Percentiles rank a stretch among this genome's conserved stretches.
Conservation (phyloP, 306 rosid genomes). For the Glycyrrhiza uralensis region DNA sequence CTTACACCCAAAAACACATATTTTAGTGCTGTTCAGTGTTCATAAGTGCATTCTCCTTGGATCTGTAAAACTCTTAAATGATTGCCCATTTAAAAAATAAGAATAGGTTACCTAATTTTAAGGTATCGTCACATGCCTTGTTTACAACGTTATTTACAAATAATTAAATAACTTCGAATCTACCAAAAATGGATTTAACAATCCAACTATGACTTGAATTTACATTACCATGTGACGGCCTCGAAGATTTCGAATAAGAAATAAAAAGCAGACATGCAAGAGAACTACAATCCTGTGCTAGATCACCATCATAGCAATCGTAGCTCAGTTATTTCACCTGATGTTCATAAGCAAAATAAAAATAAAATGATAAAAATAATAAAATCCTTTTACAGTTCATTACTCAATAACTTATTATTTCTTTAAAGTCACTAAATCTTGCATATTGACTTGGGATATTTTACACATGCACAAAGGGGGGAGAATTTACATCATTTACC, state of each 20-base stretch:
- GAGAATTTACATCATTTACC: too few species aligned
- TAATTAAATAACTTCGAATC: too few species aligned
- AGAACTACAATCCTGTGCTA: background rate
- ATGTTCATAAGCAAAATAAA: background rate
- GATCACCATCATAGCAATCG: background rate
- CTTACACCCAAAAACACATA: too few species aligned
- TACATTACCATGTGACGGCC: constrained; percentile 3
- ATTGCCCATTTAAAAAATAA: background rate
- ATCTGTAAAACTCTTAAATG: constrained; percentile 4
- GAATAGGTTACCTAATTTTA: background rate
- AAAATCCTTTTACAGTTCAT: background rate
- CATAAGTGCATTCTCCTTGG: too few species aligned
- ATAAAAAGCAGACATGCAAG: background rate
- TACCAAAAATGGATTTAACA: background rate
- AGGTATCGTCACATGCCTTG: background rate
- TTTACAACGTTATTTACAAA: too few species aligned
- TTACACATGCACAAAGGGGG: background rate
- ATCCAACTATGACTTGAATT: background rate
- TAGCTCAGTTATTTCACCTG: background rate
- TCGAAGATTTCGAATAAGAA: background rate
- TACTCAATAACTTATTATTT: background rate
- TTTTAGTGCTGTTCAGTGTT: background rate
- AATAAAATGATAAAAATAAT: too few species aligned
- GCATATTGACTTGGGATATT: background rate
- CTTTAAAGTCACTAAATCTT: background rate